A percentile compares a stretch with the other conserved stretches of the same genome.
phyloP scores from a whole-genome alignment of 371 early-diverging fungal species.

The Basidiobolus meristosporus region DNA sequence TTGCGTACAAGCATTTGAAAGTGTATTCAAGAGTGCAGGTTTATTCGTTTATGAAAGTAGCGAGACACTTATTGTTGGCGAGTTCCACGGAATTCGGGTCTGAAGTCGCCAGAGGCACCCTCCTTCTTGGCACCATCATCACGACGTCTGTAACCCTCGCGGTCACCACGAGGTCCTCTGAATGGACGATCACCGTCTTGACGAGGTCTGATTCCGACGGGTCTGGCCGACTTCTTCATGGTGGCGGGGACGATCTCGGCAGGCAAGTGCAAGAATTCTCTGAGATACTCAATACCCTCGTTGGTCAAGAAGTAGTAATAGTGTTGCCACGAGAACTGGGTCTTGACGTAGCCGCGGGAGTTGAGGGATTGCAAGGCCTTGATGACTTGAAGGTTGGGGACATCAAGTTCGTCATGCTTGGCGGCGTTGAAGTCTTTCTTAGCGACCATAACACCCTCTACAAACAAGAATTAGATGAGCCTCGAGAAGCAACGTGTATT shows the following conservation, averaged over 20 bases:
- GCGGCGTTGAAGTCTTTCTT: constrained; percentile 81
- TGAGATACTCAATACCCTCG: constrained; percentile 94
- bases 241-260: constrained; percentile 93
- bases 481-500: too few relatives aligned
- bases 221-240: constrained; percentile 74
- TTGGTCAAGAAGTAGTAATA: constrained; percentile 98
- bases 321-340: too few relatives aligned
- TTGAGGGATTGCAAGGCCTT: constrained; percentile 97
- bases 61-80: too few relatives aligned
- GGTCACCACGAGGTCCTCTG: constrained; percentile 48
- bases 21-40: too few relatives aligned
- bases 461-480: too few relatives aligned
- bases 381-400: constrained; percentile 97
- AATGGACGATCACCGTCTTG: constrained; percentile 35
- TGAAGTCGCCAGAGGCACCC: constrained; percentile 80
- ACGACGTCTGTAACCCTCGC: constrained; percentile 75
- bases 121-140: constrained; percentile 70
- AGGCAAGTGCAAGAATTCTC: constrained; percentile 93
- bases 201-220: constrained; percentile 26
- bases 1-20: too few relatives aligned
- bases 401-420: constrained; percentile 86
- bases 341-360: too few relatives aligned
- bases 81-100: constrained; percentile 96
- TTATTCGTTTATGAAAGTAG: too few relatives aligned
- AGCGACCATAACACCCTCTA: too few relatives aligned